phyloP scores from a whole-genome alignment of 176 grass and related monocot genomes.

The Thalia dealbata region DNA sequence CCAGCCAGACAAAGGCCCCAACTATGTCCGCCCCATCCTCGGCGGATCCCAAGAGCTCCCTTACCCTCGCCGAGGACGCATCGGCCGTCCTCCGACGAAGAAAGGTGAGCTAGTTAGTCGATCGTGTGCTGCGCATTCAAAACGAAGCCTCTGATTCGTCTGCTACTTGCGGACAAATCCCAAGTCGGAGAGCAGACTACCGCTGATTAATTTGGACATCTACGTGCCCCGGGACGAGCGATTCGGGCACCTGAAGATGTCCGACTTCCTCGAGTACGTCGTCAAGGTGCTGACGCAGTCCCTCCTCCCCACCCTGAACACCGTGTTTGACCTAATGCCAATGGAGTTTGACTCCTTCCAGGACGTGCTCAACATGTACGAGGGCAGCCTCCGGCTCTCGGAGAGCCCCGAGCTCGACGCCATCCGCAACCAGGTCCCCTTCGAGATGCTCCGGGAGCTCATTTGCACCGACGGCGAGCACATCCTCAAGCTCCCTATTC shows the following conservation, averaged over 20 bases:
- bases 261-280: slow-evolving; percentile 58
- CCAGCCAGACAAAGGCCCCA: slow-evolving; percentile 34
- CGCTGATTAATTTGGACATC: slow-evolving; percentile 18
- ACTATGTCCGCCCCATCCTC: slow-evolving; percentile 35
- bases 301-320: slow-evolving; percentile 31
- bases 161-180: slow-evolving; percentile 27
- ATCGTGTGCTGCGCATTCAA: background rate
- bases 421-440: slow-evolving; percentile 34
- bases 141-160: too few relatives aligned
- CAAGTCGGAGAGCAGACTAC: slow-evolving; percentile 53
- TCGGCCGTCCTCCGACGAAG: slow-evolving; percentile 32
- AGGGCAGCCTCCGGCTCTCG: slow-evolving; percentile 35
- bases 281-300: slow-evolving; percentile 50
- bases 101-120: slow-evolving; percentile 18
- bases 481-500: slow-evolving; percentile 53
- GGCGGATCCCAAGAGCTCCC: slow-evolving; percentile 56
- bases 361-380: slow-evolving; percentile 64
- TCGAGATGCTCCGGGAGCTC: slow-evolving; percentile 46
- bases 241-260: slow-evolving; percentile 75
- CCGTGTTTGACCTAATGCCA: slow-evolving; percentile 30
- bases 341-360: slow-evolving; percentile 64
- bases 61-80: slow-evolving; percentile 76
- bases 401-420: slow-evolving; percentile 27
- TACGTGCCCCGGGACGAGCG: slow-evolving; percentile 69
- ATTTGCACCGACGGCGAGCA: slow-evolving; percentile 44